Base-by-base conservation (phyloP, 805 yeast genomes). In the Saccharomycopsis sp. region DNA sequence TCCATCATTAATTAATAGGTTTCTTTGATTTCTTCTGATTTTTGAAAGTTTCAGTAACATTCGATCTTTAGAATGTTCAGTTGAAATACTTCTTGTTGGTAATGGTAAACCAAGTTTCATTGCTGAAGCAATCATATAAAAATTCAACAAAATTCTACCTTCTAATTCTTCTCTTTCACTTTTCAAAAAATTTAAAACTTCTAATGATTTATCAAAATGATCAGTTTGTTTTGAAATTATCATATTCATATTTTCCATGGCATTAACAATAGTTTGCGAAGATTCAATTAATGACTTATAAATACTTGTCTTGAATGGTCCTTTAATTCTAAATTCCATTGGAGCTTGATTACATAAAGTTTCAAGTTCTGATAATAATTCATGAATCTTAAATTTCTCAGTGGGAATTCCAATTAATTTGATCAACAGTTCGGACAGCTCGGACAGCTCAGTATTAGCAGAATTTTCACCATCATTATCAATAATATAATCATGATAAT, bases 81-180 rank as follows among this genome's bases (percentile, higher is more conserved):
- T 79, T 0, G 84, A 76, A 0, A 92, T 89, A 1, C 88, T 79
- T 49, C 76, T 77, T 19, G 70, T 72, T 0, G 94, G 94, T 19
- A 84, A 54, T 2, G 94, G 94, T 42, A 82, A 74, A 2, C 87
- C 86, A 8, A 84, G 61, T 32, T 74, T 70, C 62, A 84, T 64
- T 0, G 94, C 81, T 9, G 89, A 76, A 2, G 94, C 76, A 13
- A 79, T 60, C 79, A 78, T 77, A 60, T 85, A 85, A 54, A 84
- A 84, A 5, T 80, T 74, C 44, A 84, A 60, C 48, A 84, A 84
- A 2, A 84, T 71, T 15, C 89, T 59, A 47, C 78, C 77, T 52
- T 80, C 82, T 15, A 85, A 61, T 52, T 85, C 94, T 10, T 61
- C 65, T 44, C 88, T 61, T 54, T 81, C 89, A 3, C 64, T 55